These are phyloP conservation scores for Suhomyces taliae DNA, from an alignment of 1,139 yeast genomes.

Conservation along the genomic window DNA sequence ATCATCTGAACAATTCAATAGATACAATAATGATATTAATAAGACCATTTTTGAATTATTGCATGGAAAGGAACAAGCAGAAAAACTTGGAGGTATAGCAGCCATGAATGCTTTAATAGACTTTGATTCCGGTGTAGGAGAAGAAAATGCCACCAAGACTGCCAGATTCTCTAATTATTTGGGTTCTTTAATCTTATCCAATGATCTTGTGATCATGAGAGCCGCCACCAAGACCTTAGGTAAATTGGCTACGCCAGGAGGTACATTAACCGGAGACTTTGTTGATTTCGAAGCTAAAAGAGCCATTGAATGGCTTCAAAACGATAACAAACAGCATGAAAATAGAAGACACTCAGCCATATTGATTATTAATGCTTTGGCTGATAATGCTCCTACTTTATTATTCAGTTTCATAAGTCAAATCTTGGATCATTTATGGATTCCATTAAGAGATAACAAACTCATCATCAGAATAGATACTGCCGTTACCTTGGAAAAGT, in stretches of 20 bases:
- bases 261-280: slow-evolving; percentile 84
- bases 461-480: slow-evolving; percentile 77
- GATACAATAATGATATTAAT: slow-evolving; percentile 83
- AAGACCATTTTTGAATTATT: slow-evolving; percentile 83
- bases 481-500: slow-evolving; percentile 75
- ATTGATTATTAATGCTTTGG: slow-evolving; percentile 77
- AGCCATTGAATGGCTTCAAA: slow-evolving; percentile 87
- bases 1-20: slow-evolving; percentile 74
- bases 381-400: slow-evolving; percentile 84
- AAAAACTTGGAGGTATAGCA: slow-evolving; percentile 84
- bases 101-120: slow-evolving; percentile 88
- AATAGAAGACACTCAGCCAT: slow-evolving; percentile 89
- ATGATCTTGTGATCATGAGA: slow-evolving; percentile 80
- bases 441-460: slow-evolving; percentile 79
- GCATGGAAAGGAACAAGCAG: slow-evolving; percentile 69
- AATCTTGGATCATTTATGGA: slow-evolving; percentile 82
- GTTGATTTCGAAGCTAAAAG: slow-evolving; percentile 90
- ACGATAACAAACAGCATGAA: slow-evolving; percentile 74
- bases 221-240: slow-evolving; percentile 87
- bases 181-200: slow-evolving; percentile 76
- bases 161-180: slow-evolving; percentile 88
- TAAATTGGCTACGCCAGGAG: slow-evolving; percentile 84
- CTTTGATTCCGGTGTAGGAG: slow-evolving; percentile 63
- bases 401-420: slow-evolving; percentile 76
- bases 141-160: slow-evolving; percentile 84